Percentiles rank a stretch among this genome's conserved stretches.
phyloP scores from a whole-genome alignment of 768 basidiomycete genomes.

The Mycena capillaripes region DNA sequence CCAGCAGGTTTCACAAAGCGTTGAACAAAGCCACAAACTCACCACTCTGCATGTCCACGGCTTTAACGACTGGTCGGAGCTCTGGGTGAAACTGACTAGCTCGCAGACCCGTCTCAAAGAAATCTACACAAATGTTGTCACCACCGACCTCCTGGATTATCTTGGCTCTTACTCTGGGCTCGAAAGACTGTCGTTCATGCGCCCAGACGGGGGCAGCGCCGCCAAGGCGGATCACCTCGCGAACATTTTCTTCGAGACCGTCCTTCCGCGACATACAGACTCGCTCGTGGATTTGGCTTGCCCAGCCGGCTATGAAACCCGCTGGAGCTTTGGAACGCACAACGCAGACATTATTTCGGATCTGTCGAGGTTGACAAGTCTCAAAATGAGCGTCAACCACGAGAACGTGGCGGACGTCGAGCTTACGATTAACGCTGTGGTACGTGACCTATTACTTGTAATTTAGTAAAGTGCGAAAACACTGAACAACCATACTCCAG shows the following conservation, averaged over 20 bases:
- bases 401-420: neutral
- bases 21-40: neutral
- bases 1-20: neutral
- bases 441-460: neutral
- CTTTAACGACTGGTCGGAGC: neutral
- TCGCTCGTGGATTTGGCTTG: neutral
- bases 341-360: neutral
- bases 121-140: neutral
- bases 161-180: neutral
- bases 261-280: neutral
- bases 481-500: neutral
- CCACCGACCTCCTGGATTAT: neutral
- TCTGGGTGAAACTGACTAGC: neutral
- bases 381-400: neutral
- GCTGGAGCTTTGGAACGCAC: constrained; percentile 7
- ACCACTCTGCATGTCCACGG: neutral
- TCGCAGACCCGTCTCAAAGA: neutral
- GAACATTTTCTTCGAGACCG: neutral
- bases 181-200: neutral
- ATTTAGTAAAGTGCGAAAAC: too few species aligned
- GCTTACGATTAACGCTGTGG: neutral
- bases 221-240: neutral
- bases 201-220: neutral
- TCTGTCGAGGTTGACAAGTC: neutral
- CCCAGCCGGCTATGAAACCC: neutral